Conservation (phyloP, 148 eudicot genomes). For the Arctostaphylos glauca region DNA sequence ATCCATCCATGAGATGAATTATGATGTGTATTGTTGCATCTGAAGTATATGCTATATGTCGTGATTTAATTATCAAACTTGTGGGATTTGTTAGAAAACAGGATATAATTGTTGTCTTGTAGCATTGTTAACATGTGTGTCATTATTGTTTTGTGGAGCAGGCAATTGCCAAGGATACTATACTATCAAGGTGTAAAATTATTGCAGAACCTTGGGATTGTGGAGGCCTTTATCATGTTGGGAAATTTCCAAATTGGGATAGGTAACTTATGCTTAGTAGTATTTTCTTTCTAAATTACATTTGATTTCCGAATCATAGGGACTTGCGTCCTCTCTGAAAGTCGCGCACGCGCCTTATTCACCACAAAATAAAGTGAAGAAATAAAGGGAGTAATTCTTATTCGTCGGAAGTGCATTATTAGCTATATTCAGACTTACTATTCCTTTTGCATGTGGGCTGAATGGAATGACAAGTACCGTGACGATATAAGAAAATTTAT, state of each 20-base stretch:
- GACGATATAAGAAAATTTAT: slow-evolving; percentile 87
- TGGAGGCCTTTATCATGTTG: slow-evolving; percentile 99
- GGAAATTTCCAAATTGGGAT: slow-evolving; percentile 96
- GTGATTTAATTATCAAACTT: background rate
- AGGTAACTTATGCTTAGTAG: slow-evolving; percentile 46
- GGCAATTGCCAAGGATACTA: slow-evolving; percentile 92
- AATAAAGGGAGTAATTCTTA: background rate
- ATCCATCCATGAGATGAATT: no score
- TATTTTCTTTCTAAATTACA: background rate
- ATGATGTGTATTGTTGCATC: no score
- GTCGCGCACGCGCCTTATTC: background rate
- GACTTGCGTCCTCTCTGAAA: background rate
- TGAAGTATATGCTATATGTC: background rate
- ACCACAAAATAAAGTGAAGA: background rate
- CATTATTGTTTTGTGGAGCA: slow-evolving; percentile 31
- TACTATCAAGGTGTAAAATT: slow-evolving; percentile 77
- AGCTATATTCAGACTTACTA: background rate
- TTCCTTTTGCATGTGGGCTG: slow-evolving; percentile 80
- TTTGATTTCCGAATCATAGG: background rate
- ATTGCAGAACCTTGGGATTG: slow-evolving; percentile 99
- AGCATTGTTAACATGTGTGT: background rate
- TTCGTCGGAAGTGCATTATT: background rate
- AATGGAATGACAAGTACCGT: slow-evolving; percentile 98
- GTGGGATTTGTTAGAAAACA: background rate
- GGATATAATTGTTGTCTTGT: background rate